Evolutionary conservation across 2,329 filamentous ascomycete species (phyloP), one percentile per base, ranked within the genome.

Genomic region (Cytospora leucostoma): DNA sequence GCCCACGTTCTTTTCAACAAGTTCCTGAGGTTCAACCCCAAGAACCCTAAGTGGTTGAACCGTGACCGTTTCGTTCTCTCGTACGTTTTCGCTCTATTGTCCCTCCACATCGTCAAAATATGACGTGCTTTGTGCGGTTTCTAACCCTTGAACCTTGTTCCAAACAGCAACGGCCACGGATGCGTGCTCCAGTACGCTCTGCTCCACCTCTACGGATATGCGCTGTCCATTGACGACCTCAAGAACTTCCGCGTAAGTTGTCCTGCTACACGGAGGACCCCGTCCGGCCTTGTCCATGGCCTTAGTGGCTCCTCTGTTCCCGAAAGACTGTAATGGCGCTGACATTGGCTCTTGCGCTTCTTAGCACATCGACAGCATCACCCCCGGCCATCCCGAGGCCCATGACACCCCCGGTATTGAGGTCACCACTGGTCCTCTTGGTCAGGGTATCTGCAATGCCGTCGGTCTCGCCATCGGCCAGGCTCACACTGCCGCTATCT

Each of bases 121-220:
- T 64, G 57, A 57, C 53, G 61, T 63, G 40, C 40, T 32, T 12
- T 6, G 7, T 3, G 3, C 4, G 6, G 4, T 47, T 15, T 51
- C 56, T 64, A 40, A 65, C 64, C 15, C 33, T 40, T 11, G 35
- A 33, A 44, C 56, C 34, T 37, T 38, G 37, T 21, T 32, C 4
- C 11, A 53, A 51, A 58, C 72, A 97, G 93, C 67, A 99, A 99
- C 84, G 95, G 95, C 72, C 95, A 99, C 82, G 95, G 90, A 73
- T 99, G 95, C 87, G 97, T 99, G 93, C 92, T 99, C 66, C 95
- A 97, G 79, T 99, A 99, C 88, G 91, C 94, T 74, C 87, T 99
- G 71, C 90, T 99, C 74, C 95, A 99, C 84, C 85, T 99, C 63
- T 97, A 93, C 80, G 95, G 95, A 78, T 99, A 96, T 78, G 86